phyloP scores from a whole-genome alignment of 345 rosid genomes.

The Citrus reticulata region DNA sequence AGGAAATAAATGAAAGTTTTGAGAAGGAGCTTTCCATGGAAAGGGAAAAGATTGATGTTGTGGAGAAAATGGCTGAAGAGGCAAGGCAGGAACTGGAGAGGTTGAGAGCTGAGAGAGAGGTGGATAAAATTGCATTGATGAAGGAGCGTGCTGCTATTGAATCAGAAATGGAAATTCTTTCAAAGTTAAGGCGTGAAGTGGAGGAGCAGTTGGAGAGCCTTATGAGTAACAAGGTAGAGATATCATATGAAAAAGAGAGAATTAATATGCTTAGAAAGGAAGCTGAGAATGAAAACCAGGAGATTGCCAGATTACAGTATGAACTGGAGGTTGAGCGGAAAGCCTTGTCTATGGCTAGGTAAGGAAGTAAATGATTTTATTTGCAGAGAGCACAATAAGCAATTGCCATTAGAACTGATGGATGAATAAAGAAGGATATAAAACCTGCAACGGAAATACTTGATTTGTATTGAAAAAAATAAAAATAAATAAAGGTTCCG shows the following conservation, averaged over 20 bases:
- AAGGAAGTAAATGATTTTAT: constrained; percentile 8
- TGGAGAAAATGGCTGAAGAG: constrained; percentile 85
- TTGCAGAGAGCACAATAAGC: background rate
- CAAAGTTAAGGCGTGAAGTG: constrained; percentile 59
- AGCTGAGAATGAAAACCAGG: constrained; percentile 70
- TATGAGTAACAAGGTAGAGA: constrained; percentile 61
- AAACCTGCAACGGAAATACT: too few relatives aligned
- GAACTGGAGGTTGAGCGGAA: constrained; percentile 84
- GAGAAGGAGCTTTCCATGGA: constrained; percentile 71
- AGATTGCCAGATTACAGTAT: constrained; percentile 60
- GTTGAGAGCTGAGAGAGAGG: constrained; percentile 68
- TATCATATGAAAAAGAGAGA: constrained; percentile 79
- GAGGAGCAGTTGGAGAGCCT: constrained; percentile 76
- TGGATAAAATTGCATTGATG: constrained; percentile 54
- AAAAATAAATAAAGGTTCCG: too few relatives aligned
- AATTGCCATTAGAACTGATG: background rate
- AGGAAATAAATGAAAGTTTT: constrained; percentile 69
- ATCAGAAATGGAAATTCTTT: constrained; percentile 80
- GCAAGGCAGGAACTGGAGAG: constrained; percentile 62
- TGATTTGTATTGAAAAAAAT: background rate
- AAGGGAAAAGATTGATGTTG: constrained; percentile 62
- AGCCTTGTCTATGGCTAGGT: constrained; percentile 92
- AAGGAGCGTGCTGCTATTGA: constrained; percentile 65
- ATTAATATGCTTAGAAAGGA: constrained; percentile 53
- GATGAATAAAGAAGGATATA: background rate